phyloP scores from a whole-genome alignment of 78 protist genomes.

The Dictyostelium firmibasis region DNA sequence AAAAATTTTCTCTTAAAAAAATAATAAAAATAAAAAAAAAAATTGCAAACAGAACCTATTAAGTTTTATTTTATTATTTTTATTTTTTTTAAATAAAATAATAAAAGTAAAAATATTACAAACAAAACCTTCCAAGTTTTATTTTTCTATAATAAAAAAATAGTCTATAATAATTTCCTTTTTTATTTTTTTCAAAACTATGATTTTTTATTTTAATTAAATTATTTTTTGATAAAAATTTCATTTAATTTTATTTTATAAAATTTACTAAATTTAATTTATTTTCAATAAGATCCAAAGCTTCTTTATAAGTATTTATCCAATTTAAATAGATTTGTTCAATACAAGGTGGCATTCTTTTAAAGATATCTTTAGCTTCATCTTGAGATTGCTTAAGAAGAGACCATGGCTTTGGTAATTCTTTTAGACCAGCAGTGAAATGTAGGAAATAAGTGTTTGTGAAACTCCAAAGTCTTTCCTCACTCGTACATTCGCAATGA shows the following conservation, averaged over 20 bases:
- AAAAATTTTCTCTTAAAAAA: too few species aligned
- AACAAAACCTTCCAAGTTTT: too few species aligned
- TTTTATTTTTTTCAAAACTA: too few species aligned
- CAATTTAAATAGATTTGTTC: conserved; percentile 20
- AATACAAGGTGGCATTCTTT: neutral
- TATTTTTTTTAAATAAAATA: too few species aligned
- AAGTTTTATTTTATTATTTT: too few species aligned
- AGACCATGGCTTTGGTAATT: conserved; percentile 67
- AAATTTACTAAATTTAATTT: neutral
- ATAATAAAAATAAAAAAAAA: too few species aligned
- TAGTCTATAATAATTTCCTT: too few species aligned
- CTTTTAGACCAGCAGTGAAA: conserved; percentile 69
- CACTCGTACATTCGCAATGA: conserved; percentile 55
- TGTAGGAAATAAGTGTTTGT: conserved; percentile 1
- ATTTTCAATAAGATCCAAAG: neutral
- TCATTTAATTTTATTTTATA: neutral
- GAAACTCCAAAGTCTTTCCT: conserved; percentile 46
- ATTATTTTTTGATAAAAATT: too few species aligned
- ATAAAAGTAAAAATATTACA: too few species aligned
- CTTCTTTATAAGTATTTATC: neutral
- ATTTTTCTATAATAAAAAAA: too few species aligned
- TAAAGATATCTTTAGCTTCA: neutral
- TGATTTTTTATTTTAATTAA: too few species aligned
- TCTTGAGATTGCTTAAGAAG: neutral
- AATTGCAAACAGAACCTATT: too few species aligned